Conservation (phyloP, 768 basidiomycete genomes). For the Candolleomyces aberdarensis region DNA sequence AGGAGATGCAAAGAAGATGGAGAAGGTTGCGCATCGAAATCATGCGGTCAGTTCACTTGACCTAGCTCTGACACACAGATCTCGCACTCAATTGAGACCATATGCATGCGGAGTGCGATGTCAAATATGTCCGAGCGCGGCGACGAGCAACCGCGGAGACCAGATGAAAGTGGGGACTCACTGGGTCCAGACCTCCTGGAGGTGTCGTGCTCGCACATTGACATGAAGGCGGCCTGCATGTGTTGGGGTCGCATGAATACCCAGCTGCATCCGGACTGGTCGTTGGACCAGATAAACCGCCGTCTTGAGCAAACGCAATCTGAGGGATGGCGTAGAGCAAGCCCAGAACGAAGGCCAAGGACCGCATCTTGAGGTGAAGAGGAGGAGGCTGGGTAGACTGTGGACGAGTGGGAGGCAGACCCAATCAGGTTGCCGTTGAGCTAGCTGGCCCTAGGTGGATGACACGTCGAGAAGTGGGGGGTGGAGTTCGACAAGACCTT, state of each 20-base stretch:
- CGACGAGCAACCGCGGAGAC: not conserved
- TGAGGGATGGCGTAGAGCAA: slow-evolving; percentile 26
- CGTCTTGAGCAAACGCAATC: slow-evolving; percentile 48
- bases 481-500: not conserved
- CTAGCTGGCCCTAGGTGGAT: not conserved
- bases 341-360: slow-evolving; percentile 14
- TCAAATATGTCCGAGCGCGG: not conserved
- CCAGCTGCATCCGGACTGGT: slow-evolving; percentile 53
- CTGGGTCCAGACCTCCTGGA: slow-evolving; percentile 66
- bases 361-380: slow-evolving; percentile 12
- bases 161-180: slow-evolving; percentile 30
- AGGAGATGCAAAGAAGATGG: too few species aligned
- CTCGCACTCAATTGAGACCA: slow-evolving; percentile 1
- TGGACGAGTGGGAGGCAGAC: not conserved
- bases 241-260: slow-evolving; percentile 64
- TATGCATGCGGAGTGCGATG: not conserved
- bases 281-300: slow-evolving; percentile 50
- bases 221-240: slow-evolving; percentile 69
- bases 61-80: too few species aligned
- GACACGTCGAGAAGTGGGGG: not conserved
- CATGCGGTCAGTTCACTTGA: too few species aligned
- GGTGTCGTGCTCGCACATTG: slow-evolving; percentile 71
- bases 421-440: not conserved
- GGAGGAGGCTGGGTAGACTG: not conserved
- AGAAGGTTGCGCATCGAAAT: too few species aligned